Evolutionary conservation across 169 alveolate species (phyloP), one percentile per base, ranked within the genome.

Genomic region (Babesia bigemina): DNA sequence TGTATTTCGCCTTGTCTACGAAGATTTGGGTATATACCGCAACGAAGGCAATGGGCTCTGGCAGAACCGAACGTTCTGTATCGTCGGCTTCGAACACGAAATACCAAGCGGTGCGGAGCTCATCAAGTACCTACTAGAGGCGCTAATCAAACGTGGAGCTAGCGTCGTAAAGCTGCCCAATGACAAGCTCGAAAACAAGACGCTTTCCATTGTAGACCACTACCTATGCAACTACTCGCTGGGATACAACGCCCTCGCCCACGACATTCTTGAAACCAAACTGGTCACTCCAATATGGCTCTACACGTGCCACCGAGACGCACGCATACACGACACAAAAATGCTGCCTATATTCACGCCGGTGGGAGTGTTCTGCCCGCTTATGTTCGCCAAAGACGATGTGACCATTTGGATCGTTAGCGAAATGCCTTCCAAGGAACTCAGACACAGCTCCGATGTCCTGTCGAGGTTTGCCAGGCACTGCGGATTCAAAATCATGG

Each of bases 241-340:
- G 69, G 85, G 89, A 28, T 55, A 36, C 53, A 67, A 44, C 55
- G 76, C 76, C 7, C 56, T 67, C 36, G 26, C 28, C 28, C 50
- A 71, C 45, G 85, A 73, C 22, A 39, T 67, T 0, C 33, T 66
- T 19, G 89, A 61, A 60, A 50, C 74, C 24, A 72, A 82, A 28
- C 75, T 82, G 11, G 85, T 69, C 24, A 82, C 89, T 0, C 89
- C 89, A 17, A 73, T 82, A 63, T 82, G 89, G 89, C 55, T 82
- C 9, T 82, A 82, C 53, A 42, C 69, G 59, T 73, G 89, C 55
- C 26, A 67, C 61, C 47, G 84, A n/a, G 89, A 82, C 28, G 42
- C 63, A 14, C 39, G 28, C 13, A 57, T 82, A 36, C 69, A 82
- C 62, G 65, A 49, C 49, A 71, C 85, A 13, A 36, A 56, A 39